Conservation (phyloP, 2,329 filamentous ascomycete species). For the Nemania diffusa region DNA sequence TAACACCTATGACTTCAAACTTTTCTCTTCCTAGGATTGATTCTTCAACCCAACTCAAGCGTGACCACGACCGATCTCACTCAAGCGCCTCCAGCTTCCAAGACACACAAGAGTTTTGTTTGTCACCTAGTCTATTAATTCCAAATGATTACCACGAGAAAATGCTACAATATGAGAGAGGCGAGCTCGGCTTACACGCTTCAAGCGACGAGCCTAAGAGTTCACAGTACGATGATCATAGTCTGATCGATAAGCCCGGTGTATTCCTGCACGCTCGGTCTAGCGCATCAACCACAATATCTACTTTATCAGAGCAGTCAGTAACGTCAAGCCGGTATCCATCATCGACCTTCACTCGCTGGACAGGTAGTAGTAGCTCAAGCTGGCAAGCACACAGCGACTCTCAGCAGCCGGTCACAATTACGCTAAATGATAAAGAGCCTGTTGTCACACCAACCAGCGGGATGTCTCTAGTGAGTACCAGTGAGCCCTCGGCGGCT, state of each 20-base stretch:
- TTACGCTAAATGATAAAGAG: constrained; percentile 37
- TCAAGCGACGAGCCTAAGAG: constrained; percentile 46
- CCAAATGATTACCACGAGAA: constrained; percentile 68
- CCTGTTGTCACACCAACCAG: constrained; percentile 29
- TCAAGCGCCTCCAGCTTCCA: constrained; percentile 66
- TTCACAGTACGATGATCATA: constrained; percentile 48
- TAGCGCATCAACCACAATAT: constrained; percentile 66
- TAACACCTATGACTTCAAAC: constrained; percentile 56
- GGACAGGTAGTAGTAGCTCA: constrained; percentile 63
- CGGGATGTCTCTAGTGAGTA: constrained; percentile 15
- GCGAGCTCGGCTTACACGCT: constrained; percentile 42
- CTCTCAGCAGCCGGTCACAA: constrained; percentile 24
- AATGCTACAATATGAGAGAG: constrained; percentile 57
- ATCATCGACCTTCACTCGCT: constrained; percentile 64
- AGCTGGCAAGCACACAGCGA: constrained; percentile 44
- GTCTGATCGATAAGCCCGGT: constrained; percentile 49
- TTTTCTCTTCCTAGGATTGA: constrained; percentile 62
- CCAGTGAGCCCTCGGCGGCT: constrained; percentile 26
- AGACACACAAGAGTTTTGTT: constrained; percentile 67
- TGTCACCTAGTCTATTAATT: constrained; percentile 72
- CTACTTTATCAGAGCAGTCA: constrained; percentile 59
- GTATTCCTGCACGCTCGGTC: constrained; percentile 56
- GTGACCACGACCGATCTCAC: constrained; percentile 52
- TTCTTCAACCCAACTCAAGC: constrained; percentile 47
- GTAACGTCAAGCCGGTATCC: constrained; percentile 61